Base-by-base conservation (phyloP, 495 filamentous ascomycete genomes). In the Neurospora intermedia region DNA sequence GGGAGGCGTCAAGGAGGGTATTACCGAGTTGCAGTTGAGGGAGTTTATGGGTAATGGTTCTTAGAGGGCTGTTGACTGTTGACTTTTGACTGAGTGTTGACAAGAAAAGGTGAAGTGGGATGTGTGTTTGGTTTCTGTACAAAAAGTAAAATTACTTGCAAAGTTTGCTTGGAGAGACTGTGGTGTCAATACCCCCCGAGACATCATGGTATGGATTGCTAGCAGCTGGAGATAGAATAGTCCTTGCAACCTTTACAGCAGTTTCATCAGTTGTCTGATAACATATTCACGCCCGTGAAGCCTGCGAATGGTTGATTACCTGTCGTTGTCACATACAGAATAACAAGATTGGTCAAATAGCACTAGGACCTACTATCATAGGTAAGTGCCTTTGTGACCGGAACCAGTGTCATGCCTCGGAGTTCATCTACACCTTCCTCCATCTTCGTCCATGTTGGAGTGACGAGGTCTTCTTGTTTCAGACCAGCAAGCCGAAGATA, bases 1-100 rank as follows among this genome's bases (percentile, higher is more conserved):
- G 54, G 91, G 91, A 2, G 81, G 82, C 71, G 88, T 87, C 9
- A 88, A 90, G 77, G 93, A 94, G 81, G 87, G 88, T 70, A 86
- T 92, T 48, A 91, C 91, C 71, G 89, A 89, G 75, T 79, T 92
- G 18, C 88, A 90, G 73, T 79, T 92, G 20, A 90, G 89, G 6
- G 86, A 83, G 27, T 85, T 87, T 70, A 80, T 82, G 75, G 79
- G 75, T 1, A 74, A 81, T 43, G 77, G 75, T 6, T 75, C 70
- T 70, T 76, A 59, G 75, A 31, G 27, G 23, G 27, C 20, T 73
- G 38, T 7, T 9, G 38, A 6, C 43, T 45, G 16, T n/a, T 45
- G 41, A 6, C 41, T 45, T 16, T n/a, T 18, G 43, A 45, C 43
- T 16, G n/a, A n/a, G n/a, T n/a, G 8, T 27, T 27, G 18, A 2